Percentiles rank a stretch among this genome's conserved stretches.
These are phyloP conservation scores for Catunica adiposa DNA, from an alignment of 2,329 filamentous ascomycete species.

Conservation along the genomic window DNA sequence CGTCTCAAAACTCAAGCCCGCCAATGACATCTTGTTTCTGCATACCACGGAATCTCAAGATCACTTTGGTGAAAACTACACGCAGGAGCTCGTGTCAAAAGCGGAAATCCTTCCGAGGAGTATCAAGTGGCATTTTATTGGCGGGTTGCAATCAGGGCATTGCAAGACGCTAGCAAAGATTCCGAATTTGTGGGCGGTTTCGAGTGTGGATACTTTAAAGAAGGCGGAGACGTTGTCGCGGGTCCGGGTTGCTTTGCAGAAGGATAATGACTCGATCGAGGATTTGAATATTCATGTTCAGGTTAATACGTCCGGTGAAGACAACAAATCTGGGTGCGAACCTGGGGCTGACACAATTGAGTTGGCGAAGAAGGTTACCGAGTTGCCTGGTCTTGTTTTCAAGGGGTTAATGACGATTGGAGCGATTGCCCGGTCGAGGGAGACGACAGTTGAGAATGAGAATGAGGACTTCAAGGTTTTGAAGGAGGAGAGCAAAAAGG, in stretches of 20 bases:
- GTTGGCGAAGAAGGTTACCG: slow-evolving; percentile 55
- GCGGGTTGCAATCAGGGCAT: slow-evolving; percentile 83
- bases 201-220: slow-evolving; percentile 73
- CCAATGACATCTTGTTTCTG: slow-evolving; percentile 74
- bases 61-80: slow-evolving; percentile 96
- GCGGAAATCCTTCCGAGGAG: slow-evolving; percentile 56
- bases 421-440: slow-evolving; percentile 71
- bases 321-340: slow-evolving; percentile 64
- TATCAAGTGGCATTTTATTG: slow-evolving; percentile 94
- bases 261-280: slow-evolving; percentile 24
- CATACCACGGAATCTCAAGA: slow-evolving; percentile 46
- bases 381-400: slow-evolving; percentile 57
- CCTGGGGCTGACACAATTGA: slow-evolving; percentile 44
- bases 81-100: slow-evolving; percentile 78
- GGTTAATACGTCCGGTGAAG: slow-evolving; percentile 86
- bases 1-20: slow-evolving; percentile 91
- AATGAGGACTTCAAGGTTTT: slow-evolving; percentile 78
- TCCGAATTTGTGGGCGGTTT: slow-evolving; percentile 79
- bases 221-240: slow-evolving; percentile 73
- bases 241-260: slow-evolving; percentile 45
- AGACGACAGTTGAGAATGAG: slow-evolving; percentile 55
- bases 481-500: slow-evolving; percentile 50
- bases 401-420: slow-evolving; percentile 94
- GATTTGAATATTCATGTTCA: slow-evolving; percentile 66
- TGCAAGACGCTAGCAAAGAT: slow-evolving; percentile 76